phyloP scores from a whole-genome alignment of 768 basidiomycete genomes.

The Rhizopogon roseolus region DNA sequence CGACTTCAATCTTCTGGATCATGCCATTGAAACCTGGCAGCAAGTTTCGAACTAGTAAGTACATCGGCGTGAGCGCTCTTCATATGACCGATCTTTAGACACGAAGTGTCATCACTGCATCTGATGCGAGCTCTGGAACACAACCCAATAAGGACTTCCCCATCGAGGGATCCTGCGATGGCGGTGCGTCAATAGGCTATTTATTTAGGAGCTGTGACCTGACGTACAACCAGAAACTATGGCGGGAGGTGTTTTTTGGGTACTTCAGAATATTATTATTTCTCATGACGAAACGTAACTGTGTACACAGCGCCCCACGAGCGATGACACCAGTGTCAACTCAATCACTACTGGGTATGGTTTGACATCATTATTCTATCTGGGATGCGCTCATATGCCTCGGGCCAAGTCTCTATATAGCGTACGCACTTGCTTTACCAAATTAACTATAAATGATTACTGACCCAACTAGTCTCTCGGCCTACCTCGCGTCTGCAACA shows the following conservation, averaged over 20 bases:
- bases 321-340: constrained; percentile 39
- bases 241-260: constrained; percentile 56
- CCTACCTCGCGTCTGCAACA: constrained; percentile 44
- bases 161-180: constrained; percentile 39
- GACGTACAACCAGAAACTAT: constrained; percentile 32
- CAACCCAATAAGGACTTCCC: constrained; percentile 38
- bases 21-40: constrained; percentile 46
- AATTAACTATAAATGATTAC: neutral
- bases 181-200: constrained; percentile 24
- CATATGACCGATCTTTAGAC: neutral
- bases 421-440: constrained; percentile 20
- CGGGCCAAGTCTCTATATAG: constrained; percentile 33
- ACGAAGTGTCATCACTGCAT: constrained; percentile 37
- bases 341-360: constrained; percentile 48
- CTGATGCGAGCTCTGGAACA: constrained; percentile 31
- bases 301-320: constrained; percentile 33
- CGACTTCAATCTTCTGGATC: constrained; percentile 35
- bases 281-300: neutral
- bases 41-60: constrained; percentile 43
- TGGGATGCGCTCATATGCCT: neutral
- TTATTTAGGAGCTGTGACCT: neutral
- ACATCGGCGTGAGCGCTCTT: neutral
- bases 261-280: constrained; percentile 11
- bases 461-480: constrained; percentile 35
- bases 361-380: neutral